Percentiles rank a stretch among this genome's conserved stretches.
phyloP scores from a whole-genome alignment of 1,139 yeast genomes.

The Diutina rugosa region DNA sequence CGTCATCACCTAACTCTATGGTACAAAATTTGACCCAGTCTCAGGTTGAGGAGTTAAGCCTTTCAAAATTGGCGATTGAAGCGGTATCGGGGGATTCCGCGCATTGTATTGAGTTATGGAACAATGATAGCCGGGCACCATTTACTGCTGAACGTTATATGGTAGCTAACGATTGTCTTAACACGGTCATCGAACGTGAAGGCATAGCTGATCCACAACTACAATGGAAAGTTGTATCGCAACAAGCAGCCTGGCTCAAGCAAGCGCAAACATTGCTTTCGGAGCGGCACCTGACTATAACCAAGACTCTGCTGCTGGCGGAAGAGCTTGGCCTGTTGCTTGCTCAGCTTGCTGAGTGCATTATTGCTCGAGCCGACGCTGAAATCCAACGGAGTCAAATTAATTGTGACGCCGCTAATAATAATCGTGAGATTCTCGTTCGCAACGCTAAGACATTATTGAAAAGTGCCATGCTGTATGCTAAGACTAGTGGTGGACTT shows the following conservation, averaged over 20 bases:
- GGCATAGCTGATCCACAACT: constrained; percentile 1
- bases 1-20: constrained; percentile 13
- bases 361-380: constrained; percentile 39
- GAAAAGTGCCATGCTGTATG: constrained; percentile 32
- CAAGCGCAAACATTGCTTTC: constrained; percentile 23
- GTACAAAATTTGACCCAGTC: constrained; percentile 13
- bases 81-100: constrained; percentile 11
- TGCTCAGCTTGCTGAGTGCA: constrained; percentile 27
- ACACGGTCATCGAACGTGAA: constrained; percentile 29
- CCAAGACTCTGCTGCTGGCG: constrained; percentile 6
- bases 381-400: constrained; percentile 36
- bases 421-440: constrained; percentile 16
- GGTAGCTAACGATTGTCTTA: constrained; percentile 30
- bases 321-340: constrained; percentile 19
- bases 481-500: constrained; percentile 37
- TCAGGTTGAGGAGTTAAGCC: constrained; percentile 14
- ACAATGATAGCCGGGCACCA: constrained; percentile 9
- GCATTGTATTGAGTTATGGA: constrained; percentile 15
- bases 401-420: constrained; percentile 14
- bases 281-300: constrained; percentile 9
- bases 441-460: constrained; percentile 29
- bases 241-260: constrained; percentile 25
- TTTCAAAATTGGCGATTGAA: constrained; percentile 14
- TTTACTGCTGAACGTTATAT: constrained; percentile 22
- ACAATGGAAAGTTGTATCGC: constrained; percentile 27